A percentile compares a stretch with the other conserved stretches of the same genome.
Evolutionary conservation across 148 eudicot species (phyloP).

Genomic region (Rhododendron molle): DNA sequence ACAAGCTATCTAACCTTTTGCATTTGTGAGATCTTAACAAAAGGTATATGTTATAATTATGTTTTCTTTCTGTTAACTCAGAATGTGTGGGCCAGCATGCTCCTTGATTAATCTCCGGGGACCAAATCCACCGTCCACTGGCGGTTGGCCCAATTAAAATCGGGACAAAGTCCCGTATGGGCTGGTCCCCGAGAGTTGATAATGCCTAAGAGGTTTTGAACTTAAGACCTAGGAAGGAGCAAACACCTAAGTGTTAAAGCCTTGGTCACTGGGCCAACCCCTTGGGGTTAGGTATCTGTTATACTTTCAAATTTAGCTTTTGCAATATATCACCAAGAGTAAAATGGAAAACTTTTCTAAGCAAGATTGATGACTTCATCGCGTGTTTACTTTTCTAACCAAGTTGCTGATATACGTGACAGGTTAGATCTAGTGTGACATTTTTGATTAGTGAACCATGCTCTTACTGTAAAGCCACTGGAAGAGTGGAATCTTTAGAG

Average conservation of each 20-base stretch:
- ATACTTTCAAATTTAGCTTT: neutral
- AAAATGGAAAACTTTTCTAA: neutral
- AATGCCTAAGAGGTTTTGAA: neutral
- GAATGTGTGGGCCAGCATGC: neutral
- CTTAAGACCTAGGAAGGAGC: neutral
- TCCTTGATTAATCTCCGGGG: neutral
- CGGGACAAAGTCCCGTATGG: neutral
- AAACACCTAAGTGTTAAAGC: neutral
- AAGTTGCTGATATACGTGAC: slow-evolving; percentile 12
- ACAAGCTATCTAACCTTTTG: neutral
- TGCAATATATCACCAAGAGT: neutral
- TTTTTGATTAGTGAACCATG: slow-evolving; percentile 93
- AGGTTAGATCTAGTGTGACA: slow-evolving; percentile 97
- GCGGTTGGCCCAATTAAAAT: neutral
- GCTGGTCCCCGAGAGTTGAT: neutral
- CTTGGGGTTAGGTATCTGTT: neutral
- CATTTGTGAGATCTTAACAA: neutral
- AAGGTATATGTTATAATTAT: neutral
- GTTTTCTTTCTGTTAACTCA: neutral
- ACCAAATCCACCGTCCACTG: neutral
- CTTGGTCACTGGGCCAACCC: neutral
- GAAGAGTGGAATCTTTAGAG: slow-evolving; percentile 93
- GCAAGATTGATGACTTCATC: neutral
- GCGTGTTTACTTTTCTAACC: neutral
- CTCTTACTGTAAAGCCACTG: slow-evolving; percentile 81